Evolutionary conservation across 2,329 filamentous ascomycete genomes (phyloP).

Genomic region (Ambrosiella cleistominuta): DNA sequence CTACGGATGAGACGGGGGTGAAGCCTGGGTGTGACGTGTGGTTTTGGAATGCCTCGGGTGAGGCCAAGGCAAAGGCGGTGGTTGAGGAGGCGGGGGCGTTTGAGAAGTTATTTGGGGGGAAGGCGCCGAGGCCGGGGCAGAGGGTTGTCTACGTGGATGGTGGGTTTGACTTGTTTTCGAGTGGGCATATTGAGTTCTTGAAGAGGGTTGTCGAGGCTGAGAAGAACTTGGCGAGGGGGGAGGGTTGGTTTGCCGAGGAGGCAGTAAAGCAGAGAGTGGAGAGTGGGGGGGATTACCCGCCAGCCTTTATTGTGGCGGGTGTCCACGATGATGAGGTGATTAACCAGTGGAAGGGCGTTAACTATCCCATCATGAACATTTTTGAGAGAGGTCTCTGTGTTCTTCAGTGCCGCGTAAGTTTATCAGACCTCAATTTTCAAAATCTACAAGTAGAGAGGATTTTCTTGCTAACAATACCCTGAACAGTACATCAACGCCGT

Average conservation of each 20-base stretch:
- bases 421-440: not conserved
- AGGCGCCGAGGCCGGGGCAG: constrained; percentile 58
- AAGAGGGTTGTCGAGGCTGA: constrained; percentile 58
- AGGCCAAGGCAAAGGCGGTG: constrained; percentile 23
- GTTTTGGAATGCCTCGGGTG: constrained; percentile 52
- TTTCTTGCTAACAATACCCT: not conserved
- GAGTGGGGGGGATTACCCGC: constrained; percentile 57
- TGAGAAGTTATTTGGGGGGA: constrained; percentile 50
- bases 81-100: constrained; percentile 48
- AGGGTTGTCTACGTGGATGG: constrained; percentile 88
- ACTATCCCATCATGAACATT: constrained; percentile 99
- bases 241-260: constrained; percentile 58
- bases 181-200: constrained; percentile 91
- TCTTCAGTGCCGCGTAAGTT: constrained; percentile 69
- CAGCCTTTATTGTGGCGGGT: constrained; percentile 77
- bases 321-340: constrained; percentile 91
- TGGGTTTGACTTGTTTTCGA: constrained; percentile 91
- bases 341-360: constrained; percentile 90
- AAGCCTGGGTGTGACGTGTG: constrained; percentile 69
- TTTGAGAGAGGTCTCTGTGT: constrained; percentile 93
- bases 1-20: constrained; percentile 67
- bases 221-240: constrained; percentile 44
- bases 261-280: constrained; percentile 44
- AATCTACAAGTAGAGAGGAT: not conserved
- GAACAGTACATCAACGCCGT: constrained; percentile 67